A percentile compares a stretch with the other conserved stretches of the same genome.
phyloP scores from a whole-genome alignment of 176 grass and related monocot genomes.

The Oropetium thomaeum region DNA sequence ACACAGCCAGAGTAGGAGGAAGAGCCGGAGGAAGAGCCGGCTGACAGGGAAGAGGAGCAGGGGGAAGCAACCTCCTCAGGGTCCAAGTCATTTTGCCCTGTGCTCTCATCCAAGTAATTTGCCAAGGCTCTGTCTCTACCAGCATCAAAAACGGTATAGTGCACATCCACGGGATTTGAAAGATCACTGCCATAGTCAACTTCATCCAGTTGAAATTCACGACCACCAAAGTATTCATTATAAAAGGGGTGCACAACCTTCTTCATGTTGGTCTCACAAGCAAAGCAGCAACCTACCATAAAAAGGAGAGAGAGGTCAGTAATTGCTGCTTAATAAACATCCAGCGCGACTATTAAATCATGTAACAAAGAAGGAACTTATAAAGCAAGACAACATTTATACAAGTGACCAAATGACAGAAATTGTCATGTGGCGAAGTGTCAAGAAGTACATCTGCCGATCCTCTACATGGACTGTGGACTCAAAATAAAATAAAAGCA shows the following conservation, averaged over 20 bases:
- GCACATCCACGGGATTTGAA: background rate
- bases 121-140: background rate
- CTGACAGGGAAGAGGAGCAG: background rate
- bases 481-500: background rate
- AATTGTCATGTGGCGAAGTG: no score
- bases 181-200: background rate
- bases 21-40: background rate
- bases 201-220: constrained; percentile 13
- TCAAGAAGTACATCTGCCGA: no score
- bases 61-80: background rate
- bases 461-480: no score
- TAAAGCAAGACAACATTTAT: background rate
- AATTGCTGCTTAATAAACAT: background rate
- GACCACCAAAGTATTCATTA: background rate
- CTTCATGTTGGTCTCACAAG: constrained; percentile 25
- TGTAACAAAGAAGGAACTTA: background rate
- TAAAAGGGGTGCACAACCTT: constrained; percentile 20
- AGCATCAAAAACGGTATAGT: constrained; percentile 28
- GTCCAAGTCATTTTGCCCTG: background rate
- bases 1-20: background rate
- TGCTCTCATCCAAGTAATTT: background rate
- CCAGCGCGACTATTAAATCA: background rate
- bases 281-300: constrained; percentile 11
- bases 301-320: background rate
- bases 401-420: background rate